Conservation (phyloP, 2,329 filamentous ascomycete genomes). For the Xylariaceae sp. region DNA sequence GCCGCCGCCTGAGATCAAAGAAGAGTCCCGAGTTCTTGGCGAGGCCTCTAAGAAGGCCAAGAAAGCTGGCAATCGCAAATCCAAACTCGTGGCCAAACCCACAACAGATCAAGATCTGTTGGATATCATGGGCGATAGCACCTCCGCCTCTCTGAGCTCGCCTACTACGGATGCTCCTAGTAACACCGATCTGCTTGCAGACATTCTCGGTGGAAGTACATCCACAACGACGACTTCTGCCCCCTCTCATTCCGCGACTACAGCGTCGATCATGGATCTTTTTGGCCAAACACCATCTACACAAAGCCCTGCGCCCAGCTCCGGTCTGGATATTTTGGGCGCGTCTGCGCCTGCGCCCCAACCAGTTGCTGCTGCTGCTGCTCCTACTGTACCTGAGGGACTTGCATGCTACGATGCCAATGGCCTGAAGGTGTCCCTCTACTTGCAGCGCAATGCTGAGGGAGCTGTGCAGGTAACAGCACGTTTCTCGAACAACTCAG, state of each 20-base stretch:
- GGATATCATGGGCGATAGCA: slow-evolving; percentile 79
- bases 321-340: slow-evolving; percentile 47
- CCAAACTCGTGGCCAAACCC: slow-evolving; percentile 67
- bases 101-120: slow-evolving; percentile 81
- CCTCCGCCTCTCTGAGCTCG: slow-evolving; percentile 55
- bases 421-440: slow-evolving; percentile 72
- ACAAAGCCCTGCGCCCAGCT: slow-evolving; percentile 42
- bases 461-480: slow-evolving; percentile 76
- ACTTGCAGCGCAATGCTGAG: slow-evolving; percentile 76
- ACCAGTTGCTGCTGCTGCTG: slow-evolving; percentile 37
- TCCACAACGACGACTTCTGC: slow-evolving; percentile 44
- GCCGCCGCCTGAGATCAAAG: slow-evolving; percentile 94
- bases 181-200: slow-evolving; percentile 81
- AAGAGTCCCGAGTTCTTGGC: slow-evolving; percentile 86
- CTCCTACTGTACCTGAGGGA: slow-evolving; percentile 44
- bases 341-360: slow-evolving; percentile 42
- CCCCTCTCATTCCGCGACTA: slow-evolving; percentile 50
- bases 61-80: slow-evolving; percentile 66
- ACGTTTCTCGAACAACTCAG: slow-evolving; percentile 73
- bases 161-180: slow-evolving; percentile 56
- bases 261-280: slow-evolving; percentile 83
- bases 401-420: slow-evolving; percentile 83
- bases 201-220: slow-evolving; percentile 70
- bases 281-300: slow-evolving; percentile 51
- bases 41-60: slow-evolving; percentile 66